Percentiles rank a stretch among this genome's conserved stretches.
phyloP scores from a whole-genome alignment of 2,329 filamentous ascomycete genomes.

The Apiospora pterosperma region DNA sequence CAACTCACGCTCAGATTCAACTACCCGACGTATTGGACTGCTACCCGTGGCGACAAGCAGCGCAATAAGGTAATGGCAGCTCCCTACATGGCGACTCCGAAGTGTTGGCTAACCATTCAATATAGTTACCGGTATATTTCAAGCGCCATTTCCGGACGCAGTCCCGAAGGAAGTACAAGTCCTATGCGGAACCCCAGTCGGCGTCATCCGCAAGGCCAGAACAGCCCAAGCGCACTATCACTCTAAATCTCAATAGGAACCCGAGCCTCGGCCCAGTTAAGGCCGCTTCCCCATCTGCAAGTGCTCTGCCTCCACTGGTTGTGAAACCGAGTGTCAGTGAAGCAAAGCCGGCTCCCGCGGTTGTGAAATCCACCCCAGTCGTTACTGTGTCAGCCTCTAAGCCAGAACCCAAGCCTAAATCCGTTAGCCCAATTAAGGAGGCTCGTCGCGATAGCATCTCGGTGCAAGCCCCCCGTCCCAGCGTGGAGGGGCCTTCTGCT shows the following conservation, averaged over 20 bases:
- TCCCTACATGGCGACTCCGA: background rate
- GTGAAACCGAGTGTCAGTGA: background rate
- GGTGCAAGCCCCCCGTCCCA: constrained; percentile 23
- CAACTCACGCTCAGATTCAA: constrained; percentile 43
- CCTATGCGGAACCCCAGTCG: constrained; percentile 7
- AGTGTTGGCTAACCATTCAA: background rate
- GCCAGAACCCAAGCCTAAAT: background rate
- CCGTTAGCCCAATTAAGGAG: constrained; percentile 3
- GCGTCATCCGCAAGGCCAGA: constrained; percentile 12
- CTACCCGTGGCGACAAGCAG: constrained; percentile 21
- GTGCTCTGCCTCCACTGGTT: background rate
- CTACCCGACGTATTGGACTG: constrained; percentile 44
- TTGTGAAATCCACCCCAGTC: background rate
- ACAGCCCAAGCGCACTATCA: constrained; percentile 28
- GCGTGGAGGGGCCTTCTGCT: constrained; percentile 16
- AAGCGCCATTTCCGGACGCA: constrained; percentile 21
- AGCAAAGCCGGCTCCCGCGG: constrained; percentile 4
- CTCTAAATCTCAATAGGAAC: constrained; percentile 26
- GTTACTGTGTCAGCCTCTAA: background rate
- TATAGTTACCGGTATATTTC: constrained; percentile 19
- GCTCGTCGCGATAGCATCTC: constrained; percentile 24
- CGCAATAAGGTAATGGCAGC: constrained; percentile 12
- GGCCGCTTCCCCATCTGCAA: background rate
- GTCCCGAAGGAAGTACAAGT: constrained; percentile 21
- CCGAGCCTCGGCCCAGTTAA: constrained; percentile 17